phyloP scores from a whole-genome alignment of 768 basidiomycete species.

The Agrocybe chaxingu region DNA sequence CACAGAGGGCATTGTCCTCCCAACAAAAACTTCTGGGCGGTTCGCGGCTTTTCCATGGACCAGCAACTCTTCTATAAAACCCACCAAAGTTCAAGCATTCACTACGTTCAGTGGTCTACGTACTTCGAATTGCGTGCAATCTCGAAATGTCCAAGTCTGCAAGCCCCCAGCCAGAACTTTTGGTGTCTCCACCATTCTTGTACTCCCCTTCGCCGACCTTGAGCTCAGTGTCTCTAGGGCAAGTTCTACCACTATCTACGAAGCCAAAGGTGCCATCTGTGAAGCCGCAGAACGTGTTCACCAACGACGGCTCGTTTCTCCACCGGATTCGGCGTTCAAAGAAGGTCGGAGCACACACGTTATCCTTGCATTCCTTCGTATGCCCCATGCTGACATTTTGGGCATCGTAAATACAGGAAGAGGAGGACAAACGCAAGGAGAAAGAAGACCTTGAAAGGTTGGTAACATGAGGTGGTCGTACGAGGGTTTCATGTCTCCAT shows the following conservation, averaged over 20 bases:
- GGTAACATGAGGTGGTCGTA: slow-evolving; percentile 3
- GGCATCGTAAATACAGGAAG: slow-evolving; percentile 37
- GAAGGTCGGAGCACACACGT: slow-evolving; percentile 35
- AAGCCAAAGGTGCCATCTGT: slow-evolving; percentile 32
- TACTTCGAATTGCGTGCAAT: too few species aligned
- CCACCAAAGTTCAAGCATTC: too few species aligned
- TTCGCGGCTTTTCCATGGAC: too few species aligned
- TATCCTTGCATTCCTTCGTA: not conserved
- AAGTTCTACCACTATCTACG: slow-evolving; percentile 3
- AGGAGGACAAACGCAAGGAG: slow-evolving; percentile 54
- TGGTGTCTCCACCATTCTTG: too few species aligned
- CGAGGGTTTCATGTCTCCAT: slow-evolving; percentile 1
- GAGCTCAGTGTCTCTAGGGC: too few species aligned
- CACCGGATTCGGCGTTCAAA: slow-evolving; percentile 58
- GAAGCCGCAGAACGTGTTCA: slow-evolving; percentile 53
- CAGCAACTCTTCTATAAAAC: too few species aligned
- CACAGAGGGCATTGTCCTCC: too few species aligned
- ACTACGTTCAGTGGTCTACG: too few species aligned
- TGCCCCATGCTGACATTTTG: slow-evolving; percentile 4
- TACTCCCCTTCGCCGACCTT: too few species aligned
- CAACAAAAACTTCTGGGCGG: too few species aligned
- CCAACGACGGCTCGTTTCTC: slow-evolving; percentile 68
- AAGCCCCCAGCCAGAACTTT: too few species aligned
- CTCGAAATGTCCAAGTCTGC: too few species aligned
- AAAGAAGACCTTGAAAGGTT: slow-evolving; percentile 51